A percentile compares a stretch with the other conserved stretches of the same genome.
phyloP scores from a whole-genome alignment of 441 rosid species.

The Raphanus hybrid region DNA sequence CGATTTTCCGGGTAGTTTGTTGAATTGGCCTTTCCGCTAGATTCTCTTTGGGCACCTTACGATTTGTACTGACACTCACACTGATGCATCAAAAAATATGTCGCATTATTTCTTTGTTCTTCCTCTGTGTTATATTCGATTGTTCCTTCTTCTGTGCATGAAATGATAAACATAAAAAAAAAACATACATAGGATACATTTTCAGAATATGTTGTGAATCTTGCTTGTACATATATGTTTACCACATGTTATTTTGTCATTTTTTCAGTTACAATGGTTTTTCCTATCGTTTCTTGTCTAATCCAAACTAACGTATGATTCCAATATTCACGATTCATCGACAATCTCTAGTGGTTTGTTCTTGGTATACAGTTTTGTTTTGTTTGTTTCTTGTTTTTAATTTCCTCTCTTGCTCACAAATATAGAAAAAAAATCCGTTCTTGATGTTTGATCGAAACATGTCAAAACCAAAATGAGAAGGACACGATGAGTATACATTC shows the following conservation, averaged over 20 bases:
- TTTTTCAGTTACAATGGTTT: background rate
- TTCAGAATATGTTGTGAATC: background rate
- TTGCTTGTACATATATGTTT: background rate
- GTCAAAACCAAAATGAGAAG: conserved; percentile 5
- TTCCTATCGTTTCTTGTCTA: background rate
- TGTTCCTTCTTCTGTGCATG: background rate
- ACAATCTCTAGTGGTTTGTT: conserved; percentile 9
- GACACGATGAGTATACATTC: conserved; percentile 23
- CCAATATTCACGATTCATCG: background rate
- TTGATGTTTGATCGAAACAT: conserved; percentile 6
- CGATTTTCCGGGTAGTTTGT: conserved; percentile 61
- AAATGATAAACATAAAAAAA: no score
- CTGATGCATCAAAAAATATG: no score
- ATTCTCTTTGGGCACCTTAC: conserved; percentile 78
- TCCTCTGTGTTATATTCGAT: background rate
- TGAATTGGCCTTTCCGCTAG: conserved; percentile 83
- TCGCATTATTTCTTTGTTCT: no score
- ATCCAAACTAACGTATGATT: background rate
- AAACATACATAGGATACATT: background rate
- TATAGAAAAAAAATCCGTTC: background rate
- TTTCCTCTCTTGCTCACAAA: background rate
- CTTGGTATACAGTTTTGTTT: background rate
- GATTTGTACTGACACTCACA: conserved; percentile 57
- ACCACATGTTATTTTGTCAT: background rate
- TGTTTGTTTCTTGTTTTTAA: background rate